Percentiles rank a stretch among this genome's conserved stretches.
Evolutionary conservation across 176 grass and related monocot genomes (phyloP).

Genomic region (Rhipidocladum racemiflorum): DNA sequence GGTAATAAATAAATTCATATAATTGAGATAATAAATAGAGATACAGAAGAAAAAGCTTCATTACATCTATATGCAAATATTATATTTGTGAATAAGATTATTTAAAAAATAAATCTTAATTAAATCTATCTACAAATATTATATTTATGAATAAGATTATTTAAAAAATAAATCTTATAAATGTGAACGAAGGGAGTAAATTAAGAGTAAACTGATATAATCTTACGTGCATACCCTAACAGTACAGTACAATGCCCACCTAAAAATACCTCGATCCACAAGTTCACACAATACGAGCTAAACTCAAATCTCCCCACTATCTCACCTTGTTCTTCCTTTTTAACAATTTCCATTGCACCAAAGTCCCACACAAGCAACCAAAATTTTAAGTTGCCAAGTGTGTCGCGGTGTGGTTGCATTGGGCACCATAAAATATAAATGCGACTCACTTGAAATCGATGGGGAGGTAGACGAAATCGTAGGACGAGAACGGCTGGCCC

Average conservation of each 20-base stretch:
- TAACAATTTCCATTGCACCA: neutral
- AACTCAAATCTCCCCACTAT: neutral
- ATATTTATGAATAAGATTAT: too few relatives aligned
- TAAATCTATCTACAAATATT: too few relatives aligned
- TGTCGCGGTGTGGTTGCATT: constrained; percentile 4
- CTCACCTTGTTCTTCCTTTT: neutral
- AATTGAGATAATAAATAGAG: too few relatives aligned
- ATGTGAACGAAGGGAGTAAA: too few relatives aligned
- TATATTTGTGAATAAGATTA: too few relatives aligned
- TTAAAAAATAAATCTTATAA: too few relatives aligned
- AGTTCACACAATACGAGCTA: neutral
- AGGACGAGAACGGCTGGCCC: constrained; percentile 68
- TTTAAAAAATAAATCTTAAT: too few relatives aligned
- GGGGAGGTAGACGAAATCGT: constrained; percentile 99
- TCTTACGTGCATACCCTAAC: too few relatives aligned
- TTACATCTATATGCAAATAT: too few relatives aligned
- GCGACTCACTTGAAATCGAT: constrained; percentile 99
- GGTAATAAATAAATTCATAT: too few relatives aligned
- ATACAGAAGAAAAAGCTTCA: too few relatives aligned
- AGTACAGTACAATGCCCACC: neutral
- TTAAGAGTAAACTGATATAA: too few relatives aligned
- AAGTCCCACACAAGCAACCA: neutral
- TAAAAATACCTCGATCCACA: constrained; percentile 34
- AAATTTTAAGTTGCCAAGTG: neutral
- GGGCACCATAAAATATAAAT: constrained; percentile 56